Base-by-base conservation (phyloP, 768 basidiomycete species). In the Podaxis sp. region DNA sequence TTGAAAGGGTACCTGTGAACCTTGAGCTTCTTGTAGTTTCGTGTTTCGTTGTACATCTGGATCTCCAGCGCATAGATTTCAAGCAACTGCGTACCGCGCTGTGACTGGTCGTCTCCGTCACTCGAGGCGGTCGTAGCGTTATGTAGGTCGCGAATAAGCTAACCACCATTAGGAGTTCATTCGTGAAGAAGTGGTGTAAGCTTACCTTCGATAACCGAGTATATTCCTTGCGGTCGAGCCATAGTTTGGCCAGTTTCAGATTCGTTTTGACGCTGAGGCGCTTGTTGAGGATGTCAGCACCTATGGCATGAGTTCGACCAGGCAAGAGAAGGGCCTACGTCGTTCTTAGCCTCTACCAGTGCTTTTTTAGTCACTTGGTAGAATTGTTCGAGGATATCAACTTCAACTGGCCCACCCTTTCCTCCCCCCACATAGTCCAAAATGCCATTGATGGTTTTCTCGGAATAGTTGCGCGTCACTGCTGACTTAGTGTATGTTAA, bases 11-110 rank as follows among this genome's bases (percentile, higher is more conserved):
- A 21, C 1, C 7, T 28, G 61, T 63, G 46, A 47, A 90, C 95
- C 82, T 98, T 96, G 52, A 98, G 82, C 73, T 98, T 98, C 78
- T 95, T 95, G 77, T 89, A 89, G 69, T 99, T 97, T 66, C 90
- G 86, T 65, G 88, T 91, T 74, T 98, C 95, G 66, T 95, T 95
- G 77, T 98, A 95, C 97, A 99, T 99, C 71, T 98, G 95, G 60
- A 99, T 99, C 73, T 99, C 97, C 44, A 98, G 86, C 1, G 97
- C 96, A 68, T 98, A 98, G 40, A 98, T 94, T 74, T 99, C 97
- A 27, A 98, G 82, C 9, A 98, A 80, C 63, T 97, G 89, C 0
- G 96, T 97, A 11, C 95, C 95, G 54, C 91, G 88, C 71, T 97
- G 95, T 48, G 96, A 96, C 69, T 92, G 89, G 66, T 91, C 89